Evolutionary conservation across 768 basidiomycete genomes (phyloP).

Genomic region (Lentinula raphanica): DNA sequence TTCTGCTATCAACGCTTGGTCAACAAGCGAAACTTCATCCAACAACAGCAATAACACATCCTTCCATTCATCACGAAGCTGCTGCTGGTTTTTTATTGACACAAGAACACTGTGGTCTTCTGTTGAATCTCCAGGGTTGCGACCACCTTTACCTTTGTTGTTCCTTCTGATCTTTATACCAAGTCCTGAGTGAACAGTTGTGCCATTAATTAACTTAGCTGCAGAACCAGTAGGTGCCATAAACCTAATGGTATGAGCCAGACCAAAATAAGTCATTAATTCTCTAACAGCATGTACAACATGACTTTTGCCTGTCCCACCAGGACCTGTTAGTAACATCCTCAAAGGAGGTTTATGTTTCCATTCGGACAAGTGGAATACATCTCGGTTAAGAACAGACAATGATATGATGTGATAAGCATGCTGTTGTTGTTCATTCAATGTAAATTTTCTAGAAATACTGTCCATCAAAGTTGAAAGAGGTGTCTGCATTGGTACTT

Average conservation of each 20-base stretch:
- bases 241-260: constrained; percentile 18
- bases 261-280: constrained; percentile 18
- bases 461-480: not conserved
- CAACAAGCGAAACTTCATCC: constrained; percentile 26
- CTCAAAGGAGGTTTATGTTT: constrained; percentile 4
- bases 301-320: constrained; percentile 29
- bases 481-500: no score
- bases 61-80: no score
- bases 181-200: constrained; percentile 22
- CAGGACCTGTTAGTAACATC: constrained; percentile 23
- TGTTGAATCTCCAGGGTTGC: no score
- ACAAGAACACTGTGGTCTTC: no score
- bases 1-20: constrained; percentile 18
- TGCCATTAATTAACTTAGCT: constrained; percentile 26
- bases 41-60: constrained; percentile 20
- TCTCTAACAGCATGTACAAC: constrained; percentile 19
- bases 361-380: constrained; percentile 4
- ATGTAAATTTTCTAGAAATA: not conserved
- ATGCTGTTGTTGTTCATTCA: constrained; percentile 15
- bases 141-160: no score
- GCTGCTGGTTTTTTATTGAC: no score
- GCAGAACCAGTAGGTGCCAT: constrained; percentile 28
- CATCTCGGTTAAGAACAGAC: not conserved
- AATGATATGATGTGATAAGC: constrained; percentile 7
- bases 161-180: constrained; percentile 17